Conservation (phyloP, 108 stramenopile genomes). For the Nitzschia palea region DNA sequence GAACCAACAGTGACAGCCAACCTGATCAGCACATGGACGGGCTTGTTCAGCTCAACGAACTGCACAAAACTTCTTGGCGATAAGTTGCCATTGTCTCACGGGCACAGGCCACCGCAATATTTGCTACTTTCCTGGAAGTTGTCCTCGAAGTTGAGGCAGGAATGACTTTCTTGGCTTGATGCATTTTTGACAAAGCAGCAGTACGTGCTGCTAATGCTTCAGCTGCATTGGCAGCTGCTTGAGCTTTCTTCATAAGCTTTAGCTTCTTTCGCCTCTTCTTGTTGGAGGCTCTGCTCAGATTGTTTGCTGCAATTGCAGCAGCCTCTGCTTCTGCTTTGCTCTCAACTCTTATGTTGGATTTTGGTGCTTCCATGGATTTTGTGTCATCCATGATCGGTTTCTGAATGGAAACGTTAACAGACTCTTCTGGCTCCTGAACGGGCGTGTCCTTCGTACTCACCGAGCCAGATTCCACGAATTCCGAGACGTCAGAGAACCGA, state of each 20-base stretch:
- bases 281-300: constrained; percentile 57
- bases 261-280: constrained; percentile 67
- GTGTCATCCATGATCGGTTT: too few relatives aligned
- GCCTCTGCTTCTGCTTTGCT: background rate
- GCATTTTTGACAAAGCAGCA: background rate
- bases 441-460: background rate
- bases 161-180: background rate
- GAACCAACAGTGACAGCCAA: too few relatives aligned
- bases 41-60: background rate
- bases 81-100: constrained; percentile 46
- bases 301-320: background rate
- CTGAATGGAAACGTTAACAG: background rate
- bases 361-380: background rate
- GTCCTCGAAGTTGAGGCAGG: background rate
- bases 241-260: constrained; percentile 73
- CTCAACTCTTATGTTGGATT: background rate
- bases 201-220: constrained; percentile 12
- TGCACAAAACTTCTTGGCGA: constrained; percentile 34
- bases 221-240: constrained; percentile 51
- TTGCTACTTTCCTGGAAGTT: constrained; percentile 27
- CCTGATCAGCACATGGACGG: background rate
- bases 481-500: background rate
- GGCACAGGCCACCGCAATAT: constrained; percentile 57
- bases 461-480: too few relatives aligned
- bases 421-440: background rate